Percentiles rank a stretch among this genome's conserved stretches.
phyloP scores from a whole-genome alignment of 1,139 yeast species.

The Yamadazyma pseudoaaseri region DNA sequence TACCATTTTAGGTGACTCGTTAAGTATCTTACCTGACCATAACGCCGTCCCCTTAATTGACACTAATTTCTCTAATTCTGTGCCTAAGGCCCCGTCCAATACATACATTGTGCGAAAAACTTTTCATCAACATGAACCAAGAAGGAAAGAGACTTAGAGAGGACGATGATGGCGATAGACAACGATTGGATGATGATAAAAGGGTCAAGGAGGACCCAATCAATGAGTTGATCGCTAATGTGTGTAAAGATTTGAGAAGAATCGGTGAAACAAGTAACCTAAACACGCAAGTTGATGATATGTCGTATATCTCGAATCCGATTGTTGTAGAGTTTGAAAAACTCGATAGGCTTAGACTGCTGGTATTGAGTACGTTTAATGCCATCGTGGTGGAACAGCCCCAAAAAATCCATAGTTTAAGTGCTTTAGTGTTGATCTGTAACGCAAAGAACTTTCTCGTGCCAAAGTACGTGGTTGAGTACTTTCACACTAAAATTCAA shows the following conservation, averaged over 20 bases:
- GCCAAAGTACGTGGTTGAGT: constrained; percentile 71
- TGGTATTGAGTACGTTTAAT: constrained; percentile 60
- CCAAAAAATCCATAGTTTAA: constrained; percentile 72
- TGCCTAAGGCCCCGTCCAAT: constrained; percentile 34
- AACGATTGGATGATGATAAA: constrained; percentile 20
- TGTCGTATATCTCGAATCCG: constrained; percentile 64
- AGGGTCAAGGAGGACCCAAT: constrained; percentile 43
- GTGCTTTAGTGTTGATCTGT: constrained; percentile 68
- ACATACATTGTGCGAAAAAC: constrained; percentile 10
- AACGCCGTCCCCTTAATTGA: constrained; percentile 21
- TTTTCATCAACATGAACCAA: constrained; percentile 6
- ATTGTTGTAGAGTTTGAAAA: constrained; percentile 68
- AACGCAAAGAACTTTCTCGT: constrained; percentile 65
- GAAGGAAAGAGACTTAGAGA: constrained; percentile 13
- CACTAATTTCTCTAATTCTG: constrained; percentile 23
- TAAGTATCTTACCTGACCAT: constrained; percentile 62
- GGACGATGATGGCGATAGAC: constrained; percentile 9
- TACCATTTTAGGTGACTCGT: constrained; percentile 48
- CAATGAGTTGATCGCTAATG: constrained; percentile 40
- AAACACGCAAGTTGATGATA: constrained; percentile 56
- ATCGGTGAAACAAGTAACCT: constrained; percentile 63
- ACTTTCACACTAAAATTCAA: constrained; percentile 62
- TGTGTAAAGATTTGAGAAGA: constrained; percentile 57
- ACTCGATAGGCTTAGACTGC: constrained; percentile 59
- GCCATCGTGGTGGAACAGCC: constrained; percentile 87